Base-by-base conservation (phyloP, 2,329 filamentous ascomycete species). In the Alternaria alternata region DNA sequence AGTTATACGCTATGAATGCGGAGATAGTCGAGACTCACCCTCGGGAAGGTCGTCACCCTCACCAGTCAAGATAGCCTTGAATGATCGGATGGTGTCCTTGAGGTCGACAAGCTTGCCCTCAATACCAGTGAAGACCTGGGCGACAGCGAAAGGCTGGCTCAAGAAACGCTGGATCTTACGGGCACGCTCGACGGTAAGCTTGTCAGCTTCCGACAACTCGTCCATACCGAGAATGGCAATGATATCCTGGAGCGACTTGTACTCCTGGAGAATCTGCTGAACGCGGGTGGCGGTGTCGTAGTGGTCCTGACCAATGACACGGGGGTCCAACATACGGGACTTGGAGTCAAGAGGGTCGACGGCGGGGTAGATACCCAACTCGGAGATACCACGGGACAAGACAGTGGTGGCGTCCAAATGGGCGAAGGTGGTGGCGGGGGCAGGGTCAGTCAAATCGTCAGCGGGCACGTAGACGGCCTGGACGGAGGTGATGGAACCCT, bases 181-280 rank as follows among this genome's bases (percentile, higher is more conserved):
- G 84, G 95, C 95, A 90, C 95, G 95, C 91, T 99, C 95, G 88
- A 99, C 95, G 76, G 95, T 98, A 79, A 99, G 90, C 91, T 99
- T 97, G 85, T 99, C 95, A 78, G 92, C 91, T 88, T 98, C 95
- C 70, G 95, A 98, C 85, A 99, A 86, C 83, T 99, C 95, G 84
- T 99, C 95, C 95, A 99, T 98, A 91, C 94, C 94, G 82, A 98
- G 86, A 93, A 99, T 99, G 84, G 95, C 95, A 88, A 97, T 97
- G 90, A 99, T 99, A 87, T 99, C 95, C 87, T 99, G 95, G 74
- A 99, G 93, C 70, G 94, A 98, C 92, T 98, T 98, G 92, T 99
- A 99, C 88, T 98, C 95, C 87, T 99, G 95, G 81, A 99, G 91
- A 85, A 97, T 98, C 87, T 97, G 93, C 88, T 99, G 95, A 80